These are phyloP conservation scores for Acanthamoeba rhysodes DNA, from an alignment of 208 protist species.

Conservation along the genomic window DNA sequence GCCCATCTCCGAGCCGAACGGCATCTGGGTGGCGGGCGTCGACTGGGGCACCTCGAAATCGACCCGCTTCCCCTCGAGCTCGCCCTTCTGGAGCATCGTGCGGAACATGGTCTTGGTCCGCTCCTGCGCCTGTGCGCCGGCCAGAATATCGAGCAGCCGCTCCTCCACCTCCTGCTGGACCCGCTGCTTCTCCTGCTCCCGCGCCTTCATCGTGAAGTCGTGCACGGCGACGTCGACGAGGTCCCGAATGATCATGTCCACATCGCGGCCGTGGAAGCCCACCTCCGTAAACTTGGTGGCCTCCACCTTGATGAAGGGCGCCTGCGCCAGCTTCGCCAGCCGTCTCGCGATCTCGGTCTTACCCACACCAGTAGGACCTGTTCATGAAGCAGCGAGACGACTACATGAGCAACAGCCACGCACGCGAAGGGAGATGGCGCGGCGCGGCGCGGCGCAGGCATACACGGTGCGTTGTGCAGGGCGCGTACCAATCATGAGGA, in stretches of 20 bases:
- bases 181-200: slow-evolving; percentile 91
- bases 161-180: slow-evolving; percentile 93
- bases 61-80: slow-evolving; percentile 94
- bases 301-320: slow-evolving; percentile 99
- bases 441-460: no score
- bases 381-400: not conserved
- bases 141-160: slow-evolving; percentile 80
- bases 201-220: slow-evolving; percentile 87
- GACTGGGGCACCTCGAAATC: slow-evolving; percentile 79
- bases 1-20: slow-evolving; percentile 15
- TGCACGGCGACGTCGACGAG: slow-evolving; percentile 96
- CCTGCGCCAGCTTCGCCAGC: slow-evolving; percentile 97
- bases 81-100: slow-evolving; percentile 95
- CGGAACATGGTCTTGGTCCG: slow-evolving; percentile 88
- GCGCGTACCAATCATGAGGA: slow-evolving; percentile 88
- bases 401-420: not conserved
- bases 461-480: not conserved
- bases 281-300: slow-evolving; percentile 99
- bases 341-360: slow-evolving; percentile 96
- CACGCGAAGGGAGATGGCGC: no score
- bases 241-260: slow-evolving; percentile 98
- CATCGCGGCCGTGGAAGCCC: slow-evolving; percentile 93
- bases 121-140: slow-evolving; percentile 69
- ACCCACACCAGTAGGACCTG: slow-evolving; percentile 90
- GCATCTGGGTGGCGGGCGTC: not conserved